phyloP scores from a whole-genome alignment of 345 rosid genomes.

The Physaria fendleri region DNA sequence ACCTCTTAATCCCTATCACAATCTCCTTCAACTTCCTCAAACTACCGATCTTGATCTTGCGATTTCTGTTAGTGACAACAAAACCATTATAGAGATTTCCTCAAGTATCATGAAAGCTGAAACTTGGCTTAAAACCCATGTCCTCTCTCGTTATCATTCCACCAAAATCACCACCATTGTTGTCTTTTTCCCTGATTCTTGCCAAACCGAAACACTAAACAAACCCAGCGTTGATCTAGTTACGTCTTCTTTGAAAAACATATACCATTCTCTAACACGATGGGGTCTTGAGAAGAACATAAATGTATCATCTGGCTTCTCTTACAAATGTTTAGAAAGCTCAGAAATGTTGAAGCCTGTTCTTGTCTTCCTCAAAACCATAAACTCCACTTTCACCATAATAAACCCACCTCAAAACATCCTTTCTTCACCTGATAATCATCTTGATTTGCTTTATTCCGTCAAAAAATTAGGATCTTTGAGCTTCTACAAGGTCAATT shows the following conservation, averaged over 20 bases:
- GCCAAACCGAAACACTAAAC: constrained; percentile 35
- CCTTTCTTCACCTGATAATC: constrained; percentile 31
- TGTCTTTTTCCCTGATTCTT: constrained; percentile 34
- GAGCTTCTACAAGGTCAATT: constrained; percentile 37
- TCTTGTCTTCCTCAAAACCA: constrained; percentile 34
- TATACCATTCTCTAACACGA: constrained; percentile 53
- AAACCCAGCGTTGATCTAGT: constrained; percentile 34
- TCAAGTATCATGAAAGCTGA: constrained; percentile 56
- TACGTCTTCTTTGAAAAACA: constrained; percentile 46
- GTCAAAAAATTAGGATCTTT: constrained; percentile 42
- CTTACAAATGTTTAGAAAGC: constrained; percentile 33
- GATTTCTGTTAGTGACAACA: constrained; percentile 37
- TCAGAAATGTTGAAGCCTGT: constrained; percentile 30
- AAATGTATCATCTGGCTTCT: constrained; percentile 53
- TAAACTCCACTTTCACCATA: constrained; percentile 58
- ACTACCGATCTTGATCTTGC: constrained; percentile 35
- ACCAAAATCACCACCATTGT: constrained; percentile 58
- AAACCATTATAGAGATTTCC: constrained; percentile 47
- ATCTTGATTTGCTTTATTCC: constrained; percentile 25
- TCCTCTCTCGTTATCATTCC: constrained; percentile 60
- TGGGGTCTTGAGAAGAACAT: constrained; percentile 71
- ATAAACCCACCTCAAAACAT: constrained; percentile 34
- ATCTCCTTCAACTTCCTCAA: constrained; percentile 27
- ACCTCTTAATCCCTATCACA: constrained; percentile 29
- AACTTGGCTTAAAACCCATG: constrained; percentile 59